A percentile compares a stretch with the other conserved stretches of the same genome.
Evolutionary conservation across 106 monocot genomes (phyloP).

Genomic region (Acorus calamus): DNA sequence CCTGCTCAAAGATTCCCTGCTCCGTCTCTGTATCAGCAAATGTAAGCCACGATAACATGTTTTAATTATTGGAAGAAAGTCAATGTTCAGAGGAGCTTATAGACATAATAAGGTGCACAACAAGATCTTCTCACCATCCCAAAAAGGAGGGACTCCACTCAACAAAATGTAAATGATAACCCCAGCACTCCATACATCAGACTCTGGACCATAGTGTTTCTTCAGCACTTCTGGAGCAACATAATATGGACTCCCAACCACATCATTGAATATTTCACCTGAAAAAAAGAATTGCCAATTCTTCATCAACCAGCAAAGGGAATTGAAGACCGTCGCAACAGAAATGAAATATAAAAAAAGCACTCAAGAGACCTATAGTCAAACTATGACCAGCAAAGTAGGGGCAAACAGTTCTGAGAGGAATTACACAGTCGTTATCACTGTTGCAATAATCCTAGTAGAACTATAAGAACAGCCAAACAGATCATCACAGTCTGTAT

Average conservation of each 20-base stretch:
- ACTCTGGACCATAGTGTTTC: conserved; percentile 52
- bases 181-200: conserved; percentile 73
- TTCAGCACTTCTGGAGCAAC: conserved; percentile 60
- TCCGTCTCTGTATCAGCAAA: conserved; percentile 34
- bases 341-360: neutral
- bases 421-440: no score
- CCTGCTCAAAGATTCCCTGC: conserved; percentile 68
- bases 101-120: neutral
- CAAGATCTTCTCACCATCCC: conserved; percentile 32
- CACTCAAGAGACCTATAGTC: neutral
- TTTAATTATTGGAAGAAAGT: neutral
- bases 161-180: conserved; percentile 60
- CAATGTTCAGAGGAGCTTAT: neutral
- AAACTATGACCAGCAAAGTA: no score
- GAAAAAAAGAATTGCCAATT: conserved; percentile 13
- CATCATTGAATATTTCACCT: conserved; percentile 58
- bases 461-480: no score
- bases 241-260: conserved; percentile 73
- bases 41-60: neutral
- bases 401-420: no score
- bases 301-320: neutral
- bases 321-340: neutral
- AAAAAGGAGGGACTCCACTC: conserved; percentile 66
- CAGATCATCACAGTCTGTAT: no score
- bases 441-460: no score